phyloP scores from a whole-genome alignment of 495 filamentous ascomycete genomes.

The Trichoderma virens region DNA sequence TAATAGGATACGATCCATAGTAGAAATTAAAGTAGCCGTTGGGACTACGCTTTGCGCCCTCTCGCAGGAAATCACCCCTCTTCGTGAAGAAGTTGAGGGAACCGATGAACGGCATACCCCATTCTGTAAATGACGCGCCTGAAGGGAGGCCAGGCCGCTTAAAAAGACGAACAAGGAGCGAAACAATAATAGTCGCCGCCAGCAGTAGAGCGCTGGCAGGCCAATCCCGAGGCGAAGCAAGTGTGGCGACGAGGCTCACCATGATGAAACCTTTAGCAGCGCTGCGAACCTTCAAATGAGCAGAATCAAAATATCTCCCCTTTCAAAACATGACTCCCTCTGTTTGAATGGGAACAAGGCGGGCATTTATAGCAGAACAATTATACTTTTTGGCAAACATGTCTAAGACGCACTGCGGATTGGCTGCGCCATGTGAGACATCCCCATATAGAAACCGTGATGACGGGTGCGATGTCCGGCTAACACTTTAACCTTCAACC shows the following conservation, averaged over 20 bases:
- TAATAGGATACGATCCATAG: conserved; percentile 35
- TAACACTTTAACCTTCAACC: not conserved
- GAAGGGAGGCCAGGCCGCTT: conserved; percentile 14
- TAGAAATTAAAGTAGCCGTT: conserved; percentile 43
- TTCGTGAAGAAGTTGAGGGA: conserved; percentile 15
- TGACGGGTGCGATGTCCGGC: not conserved
- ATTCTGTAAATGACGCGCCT: conserved; percentile 12
- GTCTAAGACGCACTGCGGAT: not conserved
- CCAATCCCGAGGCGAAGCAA: conserved; percentile 3
- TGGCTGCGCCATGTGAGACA: not conserved
- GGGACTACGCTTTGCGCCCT: conserved; percentile 4
- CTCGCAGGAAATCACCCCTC: conserved; percentile 14
- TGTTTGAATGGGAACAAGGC: too few relatives aligned
- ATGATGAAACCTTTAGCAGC: not conserved
- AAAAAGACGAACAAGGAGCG: conserved; percentile 10
- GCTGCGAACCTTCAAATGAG: not conserved
- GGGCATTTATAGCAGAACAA: too few relatives aligned
- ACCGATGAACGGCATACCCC: conserved; percentile 11
- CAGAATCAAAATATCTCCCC: too few relatives aligned
- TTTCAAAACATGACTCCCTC: too few relatives aligned
- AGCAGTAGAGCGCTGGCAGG: conserved; percentile 12
- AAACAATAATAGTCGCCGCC: not conserved
- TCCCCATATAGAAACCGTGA: not conserved
- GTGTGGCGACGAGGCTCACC: not conserved
- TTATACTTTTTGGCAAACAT: not conserved